Conservation (phyloP, 441 rosid genomes). For the Pelargonium cotyledonis region DNA sequence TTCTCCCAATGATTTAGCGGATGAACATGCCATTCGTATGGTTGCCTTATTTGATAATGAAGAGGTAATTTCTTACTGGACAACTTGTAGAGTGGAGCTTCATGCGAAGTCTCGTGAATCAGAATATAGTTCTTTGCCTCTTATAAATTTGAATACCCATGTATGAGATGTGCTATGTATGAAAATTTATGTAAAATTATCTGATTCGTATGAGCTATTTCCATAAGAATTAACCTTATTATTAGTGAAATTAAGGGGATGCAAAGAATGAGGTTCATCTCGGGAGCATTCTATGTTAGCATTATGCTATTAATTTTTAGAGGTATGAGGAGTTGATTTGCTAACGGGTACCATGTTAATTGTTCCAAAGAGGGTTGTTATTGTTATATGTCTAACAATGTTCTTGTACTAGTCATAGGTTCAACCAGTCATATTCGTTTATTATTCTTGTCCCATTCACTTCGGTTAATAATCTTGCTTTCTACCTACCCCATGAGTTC, state of each 20-base stretch:
- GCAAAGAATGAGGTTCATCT: neutral
- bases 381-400: neutral
- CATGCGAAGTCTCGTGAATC: neutral
- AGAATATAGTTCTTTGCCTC: neutral
- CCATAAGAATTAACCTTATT: neutral
- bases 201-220: neutral
- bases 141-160: neutral
- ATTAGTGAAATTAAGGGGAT: neutral
- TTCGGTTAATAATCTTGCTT: neutral
- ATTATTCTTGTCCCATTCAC: neutral
- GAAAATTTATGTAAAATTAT: conserved; percentile 4
- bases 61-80: conserved; percentile 49
- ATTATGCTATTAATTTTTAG: neutral
- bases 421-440: neutral
- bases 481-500: neutral
- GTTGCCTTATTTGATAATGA: conserved; percentile 92
- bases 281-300: neutral
- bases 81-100: conserved; percentile 6
- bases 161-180: neutral
- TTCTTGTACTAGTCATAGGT: neutral
- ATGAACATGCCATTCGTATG: conserved; percentile 68
- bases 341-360: neutral
- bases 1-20: conserved; percentile 43
- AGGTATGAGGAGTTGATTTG: conserved; percentile 1
- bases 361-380: neutral